These are phyloP conservation scores for Lactarius indigo DNA, from an alignment of 768 basidiomycete species.

Conservation along the genomic window DNA sequence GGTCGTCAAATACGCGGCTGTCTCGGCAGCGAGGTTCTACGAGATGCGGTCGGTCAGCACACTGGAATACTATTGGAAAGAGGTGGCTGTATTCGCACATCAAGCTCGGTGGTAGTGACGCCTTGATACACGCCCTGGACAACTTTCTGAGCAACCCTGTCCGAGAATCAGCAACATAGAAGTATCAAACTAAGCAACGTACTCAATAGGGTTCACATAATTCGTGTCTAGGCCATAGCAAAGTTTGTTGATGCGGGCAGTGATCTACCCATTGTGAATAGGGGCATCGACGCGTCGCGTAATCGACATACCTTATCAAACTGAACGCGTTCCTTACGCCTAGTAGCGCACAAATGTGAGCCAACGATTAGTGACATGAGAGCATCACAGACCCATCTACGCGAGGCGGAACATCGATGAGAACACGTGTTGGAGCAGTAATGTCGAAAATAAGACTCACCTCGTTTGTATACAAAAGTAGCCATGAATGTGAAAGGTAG, in stretches of 20 bases:
- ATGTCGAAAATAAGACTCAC: constrained; percentile 33
- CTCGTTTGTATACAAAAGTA: constrained; percentile 57
- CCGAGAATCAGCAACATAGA: background rate
- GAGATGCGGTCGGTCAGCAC: background rate
- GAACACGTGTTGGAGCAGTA: background rate
- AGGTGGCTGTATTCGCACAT: constrained; percentile 51
- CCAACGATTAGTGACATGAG: constrained; percentile 6
- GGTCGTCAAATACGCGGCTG: constrained; percentile 95
- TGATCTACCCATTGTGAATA: constrained; percentile 53
- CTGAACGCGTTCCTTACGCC: constrained; percentile 87
- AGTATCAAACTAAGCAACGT: constrained; percentile 29
- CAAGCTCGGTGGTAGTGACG: constrained; percentile 95
- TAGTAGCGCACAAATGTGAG: constrained; percentile 31
- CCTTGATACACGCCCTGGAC: constrained; percentile 91
- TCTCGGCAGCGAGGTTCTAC: constrained; percentile 95
- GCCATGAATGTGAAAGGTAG: constrained; percentile 7
- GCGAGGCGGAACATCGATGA: constrained; percentile 19
- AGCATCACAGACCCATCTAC: constrained; percentile 48
- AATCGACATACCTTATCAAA: constrained; percentile 75
- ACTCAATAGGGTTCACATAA: constrained; percentile 93
- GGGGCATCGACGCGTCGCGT: constrained; percentile 7
- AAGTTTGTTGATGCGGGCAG: constrained; percentile 80
- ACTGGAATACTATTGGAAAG: background rate
- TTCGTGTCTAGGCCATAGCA: constrained; percentile 94
- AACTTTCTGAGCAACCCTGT: constrained; percentile 86